Base-by-base conservation (phyloP, 225 moss, liverwort and hornwort genomes). In the Polytrichum formosum region DNA sequence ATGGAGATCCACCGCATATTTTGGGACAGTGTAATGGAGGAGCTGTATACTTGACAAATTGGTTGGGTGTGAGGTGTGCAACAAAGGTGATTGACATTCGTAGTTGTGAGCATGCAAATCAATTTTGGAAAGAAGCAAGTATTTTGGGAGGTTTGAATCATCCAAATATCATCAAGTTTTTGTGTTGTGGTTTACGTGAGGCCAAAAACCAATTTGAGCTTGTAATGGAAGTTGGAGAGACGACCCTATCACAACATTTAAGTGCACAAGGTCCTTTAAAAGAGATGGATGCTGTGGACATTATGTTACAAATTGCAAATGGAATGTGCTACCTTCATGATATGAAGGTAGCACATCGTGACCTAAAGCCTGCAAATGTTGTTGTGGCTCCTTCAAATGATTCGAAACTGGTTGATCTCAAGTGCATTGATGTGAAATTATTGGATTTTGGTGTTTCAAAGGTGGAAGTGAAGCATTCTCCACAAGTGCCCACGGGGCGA, bases 251-350 rank as follows among this genome's bases (percentile, higher is more conserved):
- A 16, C 7, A 17, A 66, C 7, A 35, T 19, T 21, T 66, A 35
- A 18, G 21, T 18, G 5, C 26, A 37, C 6, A 22, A 5, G 7
- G 20, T 5, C 33, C 66, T 28, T 2, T 68, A 20, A 9, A 3
- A 56, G 26, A 55, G 27, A 16, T 28, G 26, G 19, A 13, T 69
- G 68, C 68, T 9, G 29, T 55, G 8, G 68, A 63, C 13, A 63
- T 63, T 26, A 6, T 63, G 25, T 26, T 63, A 25, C 63, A 63
- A 28, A 63, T 63, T 20, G 68, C 68, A 55, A 69, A 27, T 28
- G 68, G 68, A 30, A 69, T 69, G 68, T 55, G 56, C 18, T 69
- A 69, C 28, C 21, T 69, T 26, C 68, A 69, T 56, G 56, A 56
- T 25, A 25, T 53, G 53, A 54, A 67, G 22, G 67, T 67, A 18